A percentile compares a stretch with the other conserved stretches of the same genome.
Conservation (phyloP, 2,329 filamentous ascomycete genomes). For the Coniochaeta sp. region DNA sequence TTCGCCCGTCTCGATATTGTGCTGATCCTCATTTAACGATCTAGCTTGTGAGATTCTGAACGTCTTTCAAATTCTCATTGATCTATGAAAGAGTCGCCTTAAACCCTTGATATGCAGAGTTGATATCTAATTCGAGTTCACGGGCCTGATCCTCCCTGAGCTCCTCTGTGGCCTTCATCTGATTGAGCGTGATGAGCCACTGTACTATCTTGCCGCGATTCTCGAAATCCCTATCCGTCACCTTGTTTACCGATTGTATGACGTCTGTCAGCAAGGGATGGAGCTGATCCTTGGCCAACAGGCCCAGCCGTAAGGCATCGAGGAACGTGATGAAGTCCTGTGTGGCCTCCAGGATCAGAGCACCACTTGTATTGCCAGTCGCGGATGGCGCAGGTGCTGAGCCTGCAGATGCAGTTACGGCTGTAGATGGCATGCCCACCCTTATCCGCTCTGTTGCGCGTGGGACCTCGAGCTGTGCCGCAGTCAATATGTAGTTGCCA, state of each 20-base stretch:
- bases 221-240: constrained; percentile 92
- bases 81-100: constrained; percentile 64
- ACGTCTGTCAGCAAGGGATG: constrained; percentile 92
- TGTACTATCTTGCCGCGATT: constrained; percentile 95
- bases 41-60: too few relatives aligned
- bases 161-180: constrained; percentile 95
- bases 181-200: constrained; percentile 94
- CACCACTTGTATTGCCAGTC: constrained; percentile 42
- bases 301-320: constrained; percentile 85
- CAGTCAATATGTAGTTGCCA: not conserved
- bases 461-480: constrained; percentile 78
- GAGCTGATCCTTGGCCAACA: constrained; percentile 92
- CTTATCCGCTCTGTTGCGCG: constrained; percentile 87
- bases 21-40: too few relatives aligned
- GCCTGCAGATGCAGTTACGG: constrained; percentile 47
- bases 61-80: not conserved
- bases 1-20: too few relatives aligned
- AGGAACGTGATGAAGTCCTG: constrained; percentile 99
- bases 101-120: constrained; percentile 90
- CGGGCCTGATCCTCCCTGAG: constrained; percentile 78
- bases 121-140: constrained; percentile 88
- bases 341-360: constrained; percentile 79
- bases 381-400: constrained; percentile 33
- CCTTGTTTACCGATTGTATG: constrained; percentile 95
- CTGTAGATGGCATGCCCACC: constrained; percentile 85